Conservation (phyloP, 495 filamentous ascomycete genomes). For the Penicillium cataractarum region DNA sequence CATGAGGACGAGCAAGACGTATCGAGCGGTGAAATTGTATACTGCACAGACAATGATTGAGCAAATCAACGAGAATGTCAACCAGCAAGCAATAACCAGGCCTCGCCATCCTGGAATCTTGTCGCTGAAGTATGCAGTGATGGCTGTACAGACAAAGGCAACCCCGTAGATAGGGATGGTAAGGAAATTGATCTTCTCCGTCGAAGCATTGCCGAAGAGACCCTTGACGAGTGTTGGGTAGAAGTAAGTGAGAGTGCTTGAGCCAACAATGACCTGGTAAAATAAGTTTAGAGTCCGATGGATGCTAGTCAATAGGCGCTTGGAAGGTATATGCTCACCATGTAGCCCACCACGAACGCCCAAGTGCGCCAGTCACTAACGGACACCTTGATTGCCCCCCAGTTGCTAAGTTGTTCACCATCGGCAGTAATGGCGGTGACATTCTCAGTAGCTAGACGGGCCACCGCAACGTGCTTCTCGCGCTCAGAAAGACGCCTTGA, state of each 20-base stretch:
- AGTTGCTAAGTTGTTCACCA: conserved; percentile 14
- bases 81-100: conserved; percentile 37
- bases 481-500: conserved; percentile 28
- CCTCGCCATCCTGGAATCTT: conserved; percentile 35
- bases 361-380: conserved; percentile 30
- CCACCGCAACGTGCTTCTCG: conserved; percentile 30
- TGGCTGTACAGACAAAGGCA: conserved; percentile 42
- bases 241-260: conserved; percentile 53
- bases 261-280: conserved; percentile 39
- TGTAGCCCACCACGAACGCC: conserved; percentile 36
- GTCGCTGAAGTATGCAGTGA: conserved; percentile 39
- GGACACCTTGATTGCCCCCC: conserved; percentile 19
- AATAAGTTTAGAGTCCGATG: background rate
- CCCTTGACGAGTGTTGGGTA: conserved; percentile 54
- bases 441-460: conserved; percentile 22
- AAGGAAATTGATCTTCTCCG: conserved; percentile 40
- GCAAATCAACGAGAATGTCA: conserved; percentile 43
- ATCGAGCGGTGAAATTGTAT: conserved; percentile 50
- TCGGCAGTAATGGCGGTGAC: conserved; percentile 26
- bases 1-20: conserved; percentile 56
- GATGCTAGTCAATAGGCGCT: background rate
- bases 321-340: conserved; percentile 18
- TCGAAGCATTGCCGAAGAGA: conserved; percentile 46
- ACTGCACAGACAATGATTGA: conserved; percentile 47
- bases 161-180: conserved; percentile 47